Percentiles rank a stretch among this genome's conserved stretches.
Evolutionary conservation across 2,329 filamentous ascomycete species (phyloP).

Genomic region (Colletotrichum ledebouriae): DNA sequence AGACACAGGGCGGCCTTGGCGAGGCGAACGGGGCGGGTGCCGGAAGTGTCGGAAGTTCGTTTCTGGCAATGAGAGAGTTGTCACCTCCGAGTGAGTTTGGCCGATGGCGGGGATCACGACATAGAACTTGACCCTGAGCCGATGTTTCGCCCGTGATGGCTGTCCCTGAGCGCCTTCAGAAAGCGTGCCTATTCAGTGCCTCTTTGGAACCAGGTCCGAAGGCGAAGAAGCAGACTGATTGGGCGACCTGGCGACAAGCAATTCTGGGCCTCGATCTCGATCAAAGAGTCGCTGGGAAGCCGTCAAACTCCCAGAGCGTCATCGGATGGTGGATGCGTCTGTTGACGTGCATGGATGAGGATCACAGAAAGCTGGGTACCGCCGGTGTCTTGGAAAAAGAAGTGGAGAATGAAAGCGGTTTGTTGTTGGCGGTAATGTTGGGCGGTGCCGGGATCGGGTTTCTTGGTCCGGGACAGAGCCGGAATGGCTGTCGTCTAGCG

Average conservation of each 20-base stretch:
- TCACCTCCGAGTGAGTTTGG: conserved; percentile 12
- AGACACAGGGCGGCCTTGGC: conserved; percentile 14
- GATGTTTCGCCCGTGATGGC: conserved; percentile 22
- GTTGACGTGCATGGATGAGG: conserved; percentile 39
- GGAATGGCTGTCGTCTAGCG: conserved; percentile 4
- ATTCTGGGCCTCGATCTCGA: conserved; percentile 34
- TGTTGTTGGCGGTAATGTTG: conserved; percentile 28
- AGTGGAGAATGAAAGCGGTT: conserved; percentile 6
- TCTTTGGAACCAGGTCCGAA: conserved; percentile 24
- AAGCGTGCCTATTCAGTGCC: neutral
- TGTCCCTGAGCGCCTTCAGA: neutral
- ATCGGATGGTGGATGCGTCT: conserved; percentile 33
- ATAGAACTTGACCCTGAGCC: neutral
- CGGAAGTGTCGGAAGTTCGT: conserved; percentile 39
- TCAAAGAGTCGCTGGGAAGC: conserved; percentile 11
- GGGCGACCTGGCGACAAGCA: conserved; percentile 7
- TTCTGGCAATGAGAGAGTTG: conserved; percentile 19
- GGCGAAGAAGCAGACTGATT: conserved; percentile 23
- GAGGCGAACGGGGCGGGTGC: conserved; percentile 27
- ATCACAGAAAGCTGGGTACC: conserved; percentile 10
- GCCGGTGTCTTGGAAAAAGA: neutral
- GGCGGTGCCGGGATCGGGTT: conserved; percentile 30
- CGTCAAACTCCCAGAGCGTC: conserved; percentile 24
- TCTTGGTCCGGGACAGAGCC: conserved; percentile 21
- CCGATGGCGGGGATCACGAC: conserved; percentile 14